Evolutionary conservation across 1,284 basidiomycete species (phyloP).

Genomic region (Trichosporon sp.): DNA sequence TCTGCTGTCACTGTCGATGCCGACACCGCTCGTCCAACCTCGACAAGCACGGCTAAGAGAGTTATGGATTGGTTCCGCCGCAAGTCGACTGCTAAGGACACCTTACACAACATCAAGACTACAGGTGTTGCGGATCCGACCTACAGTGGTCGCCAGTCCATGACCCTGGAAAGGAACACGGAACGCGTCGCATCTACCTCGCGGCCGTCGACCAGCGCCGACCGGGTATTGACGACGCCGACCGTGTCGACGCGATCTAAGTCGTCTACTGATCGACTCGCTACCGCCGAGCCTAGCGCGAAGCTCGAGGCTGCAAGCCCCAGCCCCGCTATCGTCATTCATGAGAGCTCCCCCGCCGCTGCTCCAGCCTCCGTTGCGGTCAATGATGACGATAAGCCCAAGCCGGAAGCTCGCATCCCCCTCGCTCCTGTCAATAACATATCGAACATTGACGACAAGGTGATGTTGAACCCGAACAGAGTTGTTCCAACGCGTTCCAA

Average conservation of each 20-base stretch:
- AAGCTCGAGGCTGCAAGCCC: not conserved
- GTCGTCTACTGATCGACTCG: not conserved
- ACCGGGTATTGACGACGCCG: not conserved
- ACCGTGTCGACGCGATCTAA: constrained; percentile 4
- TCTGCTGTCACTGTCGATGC: constrained; percentile 51
- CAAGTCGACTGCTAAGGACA: constrained; percentile 59
- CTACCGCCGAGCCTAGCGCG: not conserved
- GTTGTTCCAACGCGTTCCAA: constrained; percentile 25
- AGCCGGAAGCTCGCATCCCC: constrained; percentile 21
- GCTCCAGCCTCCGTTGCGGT: constrained; percentile 34
- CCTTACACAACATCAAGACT: constrained; percentile 40
- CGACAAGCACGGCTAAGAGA: constrained; percentile 62
- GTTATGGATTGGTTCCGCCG: constrained; percentile 68
- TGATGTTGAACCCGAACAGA: constrained; percentile 28
- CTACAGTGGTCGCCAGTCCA: constrained; percentile 27
- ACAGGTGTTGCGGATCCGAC: constrained; percentile 36
- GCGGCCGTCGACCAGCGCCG: not conserved
- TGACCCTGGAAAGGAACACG: constrained; percentile 5
- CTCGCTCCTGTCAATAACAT: constrained; percentile 33
- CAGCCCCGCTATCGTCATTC: constrained; percentile 23
- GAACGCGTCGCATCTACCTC: not conserved
- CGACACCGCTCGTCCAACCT: constrained; percentile 43
- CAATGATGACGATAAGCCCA: constrained; percentile 25
- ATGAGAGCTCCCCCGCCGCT: constrained; percentile 36
- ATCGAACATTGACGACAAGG: constrained; percentile 40